Evolutionary conservation across 2,329 filamentous ascomycete species (phyloP).

Genomic region (Colletotrichum musicola): DNA sequence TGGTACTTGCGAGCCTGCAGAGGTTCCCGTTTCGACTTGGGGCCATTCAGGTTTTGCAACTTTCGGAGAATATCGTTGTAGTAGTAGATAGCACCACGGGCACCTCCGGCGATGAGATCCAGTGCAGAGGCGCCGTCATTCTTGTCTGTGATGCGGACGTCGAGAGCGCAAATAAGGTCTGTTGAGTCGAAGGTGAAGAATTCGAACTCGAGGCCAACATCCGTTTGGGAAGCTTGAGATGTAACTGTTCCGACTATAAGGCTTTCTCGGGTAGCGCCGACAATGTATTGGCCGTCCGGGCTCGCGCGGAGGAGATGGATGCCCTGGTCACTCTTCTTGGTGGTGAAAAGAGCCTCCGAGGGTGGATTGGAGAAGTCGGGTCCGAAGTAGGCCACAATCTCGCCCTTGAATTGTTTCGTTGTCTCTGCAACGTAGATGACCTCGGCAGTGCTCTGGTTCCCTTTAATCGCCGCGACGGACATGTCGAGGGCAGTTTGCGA

Average conservation of each 20-base stretch:
- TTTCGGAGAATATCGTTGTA: conserved; percentile 80
- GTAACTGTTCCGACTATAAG: conserved; percentile 71
- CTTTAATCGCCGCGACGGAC: conserved; percentile 54
- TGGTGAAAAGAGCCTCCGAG: conserved; percentile 52
- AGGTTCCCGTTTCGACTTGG: conserved; percentile 58
- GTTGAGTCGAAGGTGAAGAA: conserved; percentile 70
- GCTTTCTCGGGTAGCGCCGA: conserved; percentile 53
- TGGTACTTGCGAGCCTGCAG: conserved; percentile 78
- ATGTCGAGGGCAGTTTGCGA: conserved; percentile 62
- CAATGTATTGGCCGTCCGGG: conserved; percentile 68
- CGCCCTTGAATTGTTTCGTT: conserved; percentile 30
- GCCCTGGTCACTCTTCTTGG: conserved; percentile 51
- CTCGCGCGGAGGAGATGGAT: conserved; percentile 61
- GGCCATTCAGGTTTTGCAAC: conserved; percentile 59
- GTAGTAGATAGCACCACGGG: conserved; percentile 81
- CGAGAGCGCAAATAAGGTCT: conserved; percentile 75
- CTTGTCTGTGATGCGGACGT: conserved; percentile 63
- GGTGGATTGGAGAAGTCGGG: conserved; percentile 43
- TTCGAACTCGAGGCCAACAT: conserved; percentile 63
- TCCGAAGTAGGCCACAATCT: conserved; percentile 62
- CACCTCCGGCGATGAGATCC: conserved; percentile 84
- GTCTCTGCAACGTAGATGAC: conserved; percentile 49
- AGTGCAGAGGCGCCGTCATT: conserved; percentile 55
- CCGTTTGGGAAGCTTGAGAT: conserved; percentile 45
- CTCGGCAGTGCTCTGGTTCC: conserved; percentile 54